Evolutionary conservation across 2,329 filamentous ascomycete genomes (phyloP).

Genomic region (Ceratocystis destructans): DNA sequence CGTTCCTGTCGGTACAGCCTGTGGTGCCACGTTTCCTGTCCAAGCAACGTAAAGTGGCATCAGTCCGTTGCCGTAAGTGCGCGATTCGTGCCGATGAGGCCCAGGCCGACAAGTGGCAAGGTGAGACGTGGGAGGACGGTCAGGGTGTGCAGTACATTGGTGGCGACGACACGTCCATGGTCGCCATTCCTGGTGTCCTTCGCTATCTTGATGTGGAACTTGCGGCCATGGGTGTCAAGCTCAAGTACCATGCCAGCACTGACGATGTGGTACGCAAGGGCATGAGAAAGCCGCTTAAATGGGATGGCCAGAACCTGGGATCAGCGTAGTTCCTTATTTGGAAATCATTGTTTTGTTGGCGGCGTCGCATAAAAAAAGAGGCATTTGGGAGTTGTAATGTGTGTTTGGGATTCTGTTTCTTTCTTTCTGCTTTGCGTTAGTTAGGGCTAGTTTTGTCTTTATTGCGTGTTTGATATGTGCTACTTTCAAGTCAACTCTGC

Average conservation of each 20-base stretch:
- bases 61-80: conserved; percentile 68
- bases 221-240: conserved; percentile 87
- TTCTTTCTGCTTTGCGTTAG: conserved; percentile 5
- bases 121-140: conserved; percentile 86
- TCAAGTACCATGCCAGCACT: conserved; percentile 60
- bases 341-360: neutral
- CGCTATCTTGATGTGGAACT: conserved; percentile 91
- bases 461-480: neutral
- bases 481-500: neutral
- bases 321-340: neutral
- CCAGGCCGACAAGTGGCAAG: conserved; percentile 43
- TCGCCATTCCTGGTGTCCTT: conserved; percentile 84
- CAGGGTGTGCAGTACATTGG: conserved; percentile 72
- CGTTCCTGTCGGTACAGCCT: conserved; percentile 77
- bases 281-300: conserved; percentile 31
- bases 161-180: conserved; percentile 78
- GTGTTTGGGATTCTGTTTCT: conserved; percentile 8
- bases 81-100: conserved; percentile 48
- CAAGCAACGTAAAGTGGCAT: conserved; percentile 52
- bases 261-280: conserved; percentile 52
- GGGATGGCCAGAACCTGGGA: conserved; percentile 19
- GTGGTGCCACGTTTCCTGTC: conserved; percentile 52
- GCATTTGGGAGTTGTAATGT: conserved; percentile 16
- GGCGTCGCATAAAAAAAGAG: conserved; percentile 12
- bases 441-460: conserved; percentile 8